Evolutionary conservation across 208 protist genomes (phyloP).

Genomic region (Trypanosoma conorhini): DNA sequence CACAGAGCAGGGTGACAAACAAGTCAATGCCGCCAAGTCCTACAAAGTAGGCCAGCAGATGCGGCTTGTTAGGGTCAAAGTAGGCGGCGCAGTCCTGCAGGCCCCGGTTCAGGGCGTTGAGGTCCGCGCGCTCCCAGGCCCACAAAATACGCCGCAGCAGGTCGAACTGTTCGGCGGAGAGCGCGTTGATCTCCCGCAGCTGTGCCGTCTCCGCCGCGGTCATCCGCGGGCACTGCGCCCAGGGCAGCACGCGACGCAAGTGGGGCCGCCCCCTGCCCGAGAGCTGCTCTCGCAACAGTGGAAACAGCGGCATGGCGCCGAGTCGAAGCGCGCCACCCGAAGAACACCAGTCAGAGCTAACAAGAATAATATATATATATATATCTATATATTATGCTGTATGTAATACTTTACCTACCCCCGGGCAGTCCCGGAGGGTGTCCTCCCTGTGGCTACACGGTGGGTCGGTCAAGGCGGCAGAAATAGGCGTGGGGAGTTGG

Average conservation of each 20-base stretch:
- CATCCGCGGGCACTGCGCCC: constrained; percentile 10
- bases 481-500: too few relatives aligned
- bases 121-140: constrained; percentile 23
- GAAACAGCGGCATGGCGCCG: constrained; percentile 12
- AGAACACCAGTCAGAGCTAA: constrained; percentile 3
- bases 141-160: constrained; percentile 19
- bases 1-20: constrained; percentile 67
- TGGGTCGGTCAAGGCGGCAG: not conserved
- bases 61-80: constrained; percentile 44
- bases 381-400: not conserved
- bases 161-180: constrained; percentile 17
- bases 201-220: not conserved
- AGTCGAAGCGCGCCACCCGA: not conserved
- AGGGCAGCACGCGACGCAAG: constrained; percentile 9
- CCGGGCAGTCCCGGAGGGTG: constrained; percentile 1
- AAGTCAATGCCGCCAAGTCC: constrained; percentile 65
- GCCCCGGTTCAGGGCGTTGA: constrained; percentile 19
- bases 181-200: constrained; percentile 8
- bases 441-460: not conserved
- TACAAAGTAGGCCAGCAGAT: constrained; percentile 54
- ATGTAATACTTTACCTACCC: not conserved
- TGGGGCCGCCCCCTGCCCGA: constrained; percentile 6
- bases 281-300: constrained; percentile 18
- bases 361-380: not conserved
- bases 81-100: constrained; percentile 43